These are phyloP conservation scores for Macrolepiota fuliginosa DNA, from an alignment of 768 basidiomycete genomes.

Conservation along the genomic window DNA sequence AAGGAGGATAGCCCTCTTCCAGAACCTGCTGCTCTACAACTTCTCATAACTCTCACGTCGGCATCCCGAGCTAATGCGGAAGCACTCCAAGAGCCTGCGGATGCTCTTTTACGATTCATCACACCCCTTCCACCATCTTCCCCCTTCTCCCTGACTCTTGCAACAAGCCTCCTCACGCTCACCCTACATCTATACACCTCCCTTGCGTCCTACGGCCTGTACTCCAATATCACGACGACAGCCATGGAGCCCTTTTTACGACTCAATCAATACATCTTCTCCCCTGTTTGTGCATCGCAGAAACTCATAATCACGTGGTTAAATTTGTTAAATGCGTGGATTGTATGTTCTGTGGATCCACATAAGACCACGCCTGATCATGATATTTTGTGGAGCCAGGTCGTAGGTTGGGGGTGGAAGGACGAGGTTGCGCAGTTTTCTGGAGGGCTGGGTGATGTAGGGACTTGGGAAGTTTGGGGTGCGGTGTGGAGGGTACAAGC, in stretches of 20 bases:
- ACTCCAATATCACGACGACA: constrained; percentile 63
- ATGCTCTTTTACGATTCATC: constrained; percentile 72
- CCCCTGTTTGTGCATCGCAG: constrained; percentile 32
- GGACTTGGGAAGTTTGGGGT: constrained; percentile 38
- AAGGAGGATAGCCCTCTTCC: constrained; percentile 33
- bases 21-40: constrained; percentile 49
- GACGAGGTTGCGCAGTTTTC: constrained; percentile 48
- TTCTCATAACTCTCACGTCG: constrained; percentile 54
- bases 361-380: constrained; percentile 85
- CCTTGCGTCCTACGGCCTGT: constrained; percentile 79
- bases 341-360: constrained; percentile 82
- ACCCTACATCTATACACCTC: constrained; percentile 63
- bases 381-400: constrained; percentile 87
- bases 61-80: constrained; percentile 71
- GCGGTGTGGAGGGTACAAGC: constrained; percentile 55
- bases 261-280: constrained; percentile 46
- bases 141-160: constrained; percentile 38
- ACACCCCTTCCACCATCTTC: constrained; percentile 48
- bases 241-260: constrained; percentile 54
- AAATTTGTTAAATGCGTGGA: constrained; percentile 68
- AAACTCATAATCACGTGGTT: constrained; percentile 51
- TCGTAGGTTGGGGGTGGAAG: constrained; percentile 77
- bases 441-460: constrained; percentile 27
- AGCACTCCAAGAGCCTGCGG: constrained; percentile 51
- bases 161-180: constrained; percentile 46